phyloP scores from a whole-genome alignment of 148 eudicot genomes.

The Fagopyrum homotropicum region DNA sequence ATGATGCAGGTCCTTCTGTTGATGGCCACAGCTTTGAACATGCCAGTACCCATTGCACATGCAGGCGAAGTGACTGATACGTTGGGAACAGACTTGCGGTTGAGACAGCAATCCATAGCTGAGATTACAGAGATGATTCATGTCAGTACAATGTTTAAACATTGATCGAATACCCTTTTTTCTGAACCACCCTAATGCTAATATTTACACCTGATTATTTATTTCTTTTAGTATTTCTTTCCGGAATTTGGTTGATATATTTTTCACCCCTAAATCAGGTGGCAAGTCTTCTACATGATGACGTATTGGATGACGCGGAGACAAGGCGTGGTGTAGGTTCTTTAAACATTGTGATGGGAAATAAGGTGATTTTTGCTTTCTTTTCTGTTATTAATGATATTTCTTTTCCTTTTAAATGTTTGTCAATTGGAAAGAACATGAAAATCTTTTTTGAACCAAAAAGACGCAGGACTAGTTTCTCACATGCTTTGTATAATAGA shows the following conservation, averaged over 20 bases:
- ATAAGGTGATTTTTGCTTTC: slow-evolving; percentile 11
- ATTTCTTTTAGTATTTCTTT: slow-evolving; percentile 6
- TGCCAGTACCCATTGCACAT: slow-evolving; percentile 33
- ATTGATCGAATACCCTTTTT: background rate
- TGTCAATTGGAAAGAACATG: slow-evolving; percentile 78
- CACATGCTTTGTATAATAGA: background rate
- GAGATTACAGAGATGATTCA: slow-evolving; percentile 97
- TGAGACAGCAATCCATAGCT: slow-evolving; percentile 77
- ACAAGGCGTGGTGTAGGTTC: slow-evolving; percentile 66
- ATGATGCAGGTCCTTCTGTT: slow-evolving; percentile 62
- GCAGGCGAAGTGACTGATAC: slow-evolving; percentile 33
- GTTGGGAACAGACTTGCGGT: slow-evolving; percentile 49
- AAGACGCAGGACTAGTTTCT: background rate
- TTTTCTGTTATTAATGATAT: background rate
- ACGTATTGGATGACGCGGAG: slow-evolving; percentile 96
- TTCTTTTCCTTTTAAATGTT: slow-evolving; percentile 29
- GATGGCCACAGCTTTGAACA: slow-evolving; percentile 88
- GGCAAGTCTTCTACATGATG: slow-evolving; percentile 99
- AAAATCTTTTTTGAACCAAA: background rate
- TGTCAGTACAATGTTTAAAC: slow-evolving; percentile 34
- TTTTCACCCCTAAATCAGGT: slow-evolving; percentile 36
- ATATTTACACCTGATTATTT: background rate
- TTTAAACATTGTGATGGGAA: slow-evolving; percentile 12
- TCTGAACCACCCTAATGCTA: background rate
- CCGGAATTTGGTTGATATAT: background rate